Evolutionary conservation across 129 eudicot genomes (phyloP).

Genomic region (Silybum marianum): DNA sequence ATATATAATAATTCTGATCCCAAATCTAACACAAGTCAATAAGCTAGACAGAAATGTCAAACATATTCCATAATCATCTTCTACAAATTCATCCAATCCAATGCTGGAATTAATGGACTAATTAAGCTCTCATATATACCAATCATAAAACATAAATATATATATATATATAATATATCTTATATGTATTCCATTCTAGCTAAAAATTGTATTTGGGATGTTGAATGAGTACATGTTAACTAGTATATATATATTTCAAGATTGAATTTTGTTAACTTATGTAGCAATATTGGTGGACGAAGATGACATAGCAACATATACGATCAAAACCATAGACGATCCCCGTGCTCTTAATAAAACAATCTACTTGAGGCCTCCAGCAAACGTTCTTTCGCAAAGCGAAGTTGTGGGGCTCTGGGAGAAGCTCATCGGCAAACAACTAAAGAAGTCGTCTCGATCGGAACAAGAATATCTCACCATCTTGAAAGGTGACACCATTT

Average conservation of each 20-base stretch:
- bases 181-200: too few species aligned
- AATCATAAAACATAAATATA: too few species aligned
- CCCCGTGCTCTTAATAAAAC: constrained; percentile 48
- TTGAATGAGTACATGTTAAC: too few species aligned
- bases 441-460: constrained; percentile 34
- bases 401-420: constrained; percentile 52
- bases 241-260: not conserved
- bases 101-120: too few species aligned
- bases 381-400: constrained; percentile 46
- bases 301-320: constrained; percentile 55
- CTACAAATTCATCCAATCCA: too few species aligned
- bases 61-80: too few species aligned
- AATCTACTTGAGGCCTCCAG: constrained; percentile 44
- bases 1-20: too few species aligned
- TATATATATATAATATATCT: too few species aligned
- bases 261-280: not conserved
- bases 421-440: constrained; percentile 46
- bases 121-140: too few species aligned
- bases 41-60: too few species aligned
- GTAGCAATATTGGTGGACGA: constrained; percentile 50
- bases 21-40: too few species aligned
- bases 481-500: constrained; percentile 39
- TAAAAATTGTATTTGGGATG: too few species aligned
- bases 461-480: constrained; percentile 33
- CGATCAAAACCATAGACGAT: constrained; percentile 53